Conservation (phyloP, 495 filamentous ascomycete species). For the Aspergillus funiculosus region DNA sequence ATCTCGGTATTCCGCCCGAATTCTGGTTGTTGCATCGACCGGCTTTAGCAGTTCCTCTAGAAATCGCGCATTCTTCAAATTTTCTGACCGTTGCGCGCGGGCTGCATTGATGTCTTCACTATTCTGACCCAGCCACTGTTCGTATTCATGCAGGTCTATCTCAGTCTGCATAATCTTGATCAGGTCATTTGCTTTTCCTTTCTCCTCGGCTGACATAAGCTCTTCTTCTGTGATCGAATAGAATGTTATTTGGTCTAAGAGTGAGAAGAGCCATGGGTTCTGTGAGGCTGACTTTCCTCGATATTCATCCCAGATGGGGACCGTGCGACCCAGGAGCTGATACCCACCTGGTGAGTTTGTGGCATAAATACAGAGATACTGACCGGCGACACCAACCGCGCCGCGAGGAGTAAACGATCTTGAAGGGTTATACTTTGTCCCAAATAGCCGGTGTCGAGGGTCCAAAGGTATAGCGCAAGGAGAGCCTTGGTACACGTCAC, state of each 20-base stretch:
- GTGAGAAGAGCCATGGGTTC: constrained; percentile 2
- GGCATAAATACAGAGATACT: constrained; percentile 46
- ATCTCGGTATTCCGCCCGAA: neutral
- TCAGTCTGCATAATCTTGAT: constrained; percentile 3
- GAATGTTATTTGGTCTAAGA: constrained; percentile 4
- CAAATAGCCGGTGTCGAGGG: constrained; percentile 40
- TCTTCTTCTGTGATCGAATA: neutral
- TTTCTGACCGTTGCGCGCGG: neutral
- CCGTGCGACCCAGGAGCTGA: constrained; percentile 44
- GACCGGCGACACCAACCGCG: constrained; percentile 44
- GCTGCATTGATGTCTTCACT: neutral
- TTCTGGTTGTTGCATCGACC: neutral
- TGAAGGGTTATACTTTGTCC: constrained; percentile 49
- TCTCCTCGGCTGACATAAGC: neutral
- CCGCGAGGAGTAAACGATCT: constrained; percentile 49
- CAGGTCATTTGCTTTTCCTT: neutral
- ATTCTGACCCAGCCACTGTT: neutral
- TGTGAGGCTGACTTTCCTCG: neutral
- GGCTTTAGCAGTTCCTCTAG: constrained; percentile 2
- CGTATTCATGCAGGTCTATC: neutral
- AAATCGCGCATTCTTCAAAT: neutral
- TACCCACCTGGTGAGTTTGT: constrained; percentile 50
- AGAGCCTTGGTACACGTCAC: constrained; percentile 44
- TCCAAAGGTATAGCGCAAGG: constrained; percentile 45
- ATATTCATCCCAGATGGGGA: constrained; percentile 24